Evolutionary conservation across 2,329 filamentous ascomycete species (phyloP), one percentile per base, ranked within the genome.

Genomic region (Xylariaceae sp.): DNA sequence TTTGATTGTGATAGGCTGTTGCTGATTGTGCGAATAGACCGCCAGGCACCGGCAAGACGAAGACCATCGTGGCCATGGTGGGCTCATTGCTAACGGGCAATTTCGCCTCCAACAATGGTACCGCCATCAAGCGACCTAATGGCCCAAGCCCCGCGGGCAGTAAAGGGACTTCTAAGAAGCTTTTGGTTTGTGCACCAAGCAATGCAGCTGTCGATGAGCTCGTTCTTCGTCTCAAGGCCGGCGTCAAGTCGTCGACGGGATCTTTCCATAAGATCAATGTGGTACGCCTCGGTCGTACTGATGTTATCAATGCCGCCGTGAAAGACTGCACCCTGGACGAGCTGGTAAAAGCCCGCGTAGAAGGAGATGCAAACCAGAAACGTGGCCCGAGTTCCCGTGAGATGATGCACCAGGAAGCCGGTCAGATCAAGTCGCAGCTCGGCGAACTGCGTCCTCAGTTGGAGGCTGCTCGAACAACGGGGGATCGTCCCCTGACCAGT

Each of bases 131-230:
- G 16, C 60, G 64, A 15, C 64, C 64, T 5, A 44, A 53, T 34
- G 48, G 49, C 26, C 43, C 52, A 40, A 55, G 55, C 35, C 51
- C 57, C 55, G 43, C 47, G 49, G 32, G 52, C 43, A 38, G 49
- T 46, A 42, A 57, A 54, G 47, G 56, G 52, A 40, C 57, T 1
- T 56, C 75, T 2, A 95, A 94, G 62, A 98, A 96, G 58, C 69
- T 98, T 17, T 72, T 98, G 17, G 86, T 98, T 16, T 98, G 92
- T 53, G 92, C 92, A n/a, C 92, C 92, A 11, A 96, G 89, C 69
- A 98, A 98, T 58, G 92, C 92, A 5, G 92, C 92, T 19, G 92
- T 98, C 5, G 92, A 98, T 56, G 92, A 98, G 58, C 58, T 98
- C 42, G 92, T 98, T 13, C 79, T 95, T 57, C 82, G 92, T 63